Conservation (phyloP, 2,329 filamentous ascomycete genomes). For the Zopfia rhizophila region DNA sequence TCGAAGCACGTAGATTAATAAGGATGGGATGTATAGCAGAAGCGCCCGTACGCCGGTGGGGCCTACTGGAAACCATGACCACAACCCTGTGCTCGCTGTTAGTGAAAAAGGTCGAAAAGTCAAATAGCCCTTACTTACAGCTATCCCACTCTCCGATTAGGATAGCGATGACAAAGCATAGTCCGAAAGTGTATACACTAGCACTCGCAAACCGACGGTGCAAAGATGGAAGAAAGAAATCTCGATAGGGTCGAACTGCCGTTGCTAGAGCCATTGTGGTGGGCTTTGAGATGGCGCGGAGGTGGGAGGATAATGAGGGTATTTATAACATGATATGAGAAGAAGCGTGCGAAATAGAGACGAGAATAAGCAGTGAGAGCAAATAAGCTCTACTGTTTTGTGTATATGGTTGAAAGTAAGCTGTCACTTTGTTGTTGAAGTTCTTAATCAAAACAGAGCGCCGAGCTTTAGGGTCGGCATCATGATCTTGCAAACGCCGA, state of each 20-base stretch:
- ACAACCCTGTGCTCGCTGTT: constrained; percentile 69
- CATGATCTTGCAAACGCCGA: not conserved
- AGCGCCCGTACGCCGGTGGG: constrained; percentile 77
- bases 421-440: no score
- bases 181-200: constrained; percentile 72
- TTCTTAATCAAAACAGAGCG: no score
- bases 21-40: constrained; percentile 78
- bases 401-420: no score
- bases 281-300: constrained; percentile 7
- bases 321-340: constrained; percentile 37
- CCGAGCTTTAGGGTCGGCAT: no score
- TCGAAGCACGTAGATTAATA: constrained; percentile 84
- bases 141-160: constrained; percentile 72
- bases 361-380: no score
- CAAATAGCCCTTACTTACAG: constrained; percentile 62
- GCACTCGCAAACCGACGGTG: constrained; percentile 88
- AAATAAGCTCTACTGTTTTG: no score
- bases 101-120: constrained; percentile 15
- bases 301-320: constrained; percentile 42
- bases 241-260: constrained; percentile 76
- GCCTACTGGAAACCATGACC: constrained; percentile 87
- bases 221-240: constrained; percentile 88
- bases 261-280: constrained; percentile 37
- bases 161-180: constrained; percentile 79
- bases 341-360: constrained; percentile 13